A percentile compares a stretch with the other conserved stretches of the same genome.
Conservation (phyloP, 2,329 filamentous ascomycete species). For the Fusarium stilboides region DNA sequence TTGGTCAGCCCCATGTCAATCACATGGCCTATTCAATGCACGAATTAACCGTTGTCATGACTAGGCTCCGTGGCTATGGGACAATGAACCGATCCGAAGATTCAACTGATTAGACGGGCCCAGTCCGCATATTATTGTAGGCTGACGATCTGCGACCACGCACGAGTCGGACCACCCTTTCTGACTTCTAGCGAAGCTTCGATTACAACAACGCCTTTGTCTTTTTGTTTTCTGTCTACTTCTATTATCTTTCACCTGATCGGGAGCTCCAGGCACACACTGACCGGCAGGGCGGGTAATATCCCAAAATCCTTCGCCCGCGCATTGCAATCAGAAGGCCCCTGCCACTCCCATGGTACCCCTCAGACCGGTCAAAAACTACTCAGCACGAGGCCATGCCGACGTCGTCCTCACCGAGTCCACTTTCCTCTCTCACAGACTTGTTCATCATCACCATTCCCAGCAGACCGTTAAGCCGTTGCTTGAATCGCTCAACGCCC, state of each 20-base stretch:
- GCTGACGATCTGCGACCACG: constrained; percentile 28
- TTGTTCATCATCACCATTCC: constrained; percentile 55
- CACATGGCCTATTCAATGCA: constrained; percentile 48
- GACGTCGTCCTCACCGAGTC: constrained; percentile 59
- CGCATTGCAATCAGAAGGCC: constrained; percentile 47
- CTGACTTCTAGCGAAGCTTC: constrained; percentile 31
- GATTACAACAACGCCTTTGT: constrained; percentile 31
- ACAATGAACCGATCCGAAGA: constrained; percentile 41
- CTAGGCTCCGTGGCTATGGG: constrained; percentile 46
- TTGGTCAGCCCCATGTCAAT: constrained; percentile 47
- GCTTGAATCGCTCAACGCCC: constrained; percentile 51
- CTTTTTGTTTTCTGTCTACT: constrained; percentile 18
- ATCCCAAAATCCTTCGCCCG: constrained; percentile 39
- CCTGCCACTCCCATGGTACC: constrained; percentile 55
- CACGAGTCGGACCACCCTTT: constrained; percentile 43
- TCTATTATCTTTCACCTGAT: constrained; percentile 43
- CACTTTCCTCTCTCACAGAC: constrained; percentile 57
- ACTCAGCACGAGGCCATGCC: constrained; percentile 58
- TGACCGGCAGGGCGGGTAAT: constrained; percentile 46
- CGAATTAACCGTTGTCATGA: constrained; percentile 38
- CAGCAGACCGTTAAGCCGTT: constrained; percentile 49
- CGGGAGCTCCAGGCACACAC: constrained; percentile 47
- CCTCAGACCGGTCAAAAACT: constrained; percentile 61
- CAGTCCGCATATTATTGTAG: constrained; percentile 30
- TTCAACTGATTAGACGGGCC: constrained; percentile 41